Evolutionary conservation across 2,329 filamentous ascomycete species (phyloP).

Genomic region (Madurella mycetomatis): DNA sequence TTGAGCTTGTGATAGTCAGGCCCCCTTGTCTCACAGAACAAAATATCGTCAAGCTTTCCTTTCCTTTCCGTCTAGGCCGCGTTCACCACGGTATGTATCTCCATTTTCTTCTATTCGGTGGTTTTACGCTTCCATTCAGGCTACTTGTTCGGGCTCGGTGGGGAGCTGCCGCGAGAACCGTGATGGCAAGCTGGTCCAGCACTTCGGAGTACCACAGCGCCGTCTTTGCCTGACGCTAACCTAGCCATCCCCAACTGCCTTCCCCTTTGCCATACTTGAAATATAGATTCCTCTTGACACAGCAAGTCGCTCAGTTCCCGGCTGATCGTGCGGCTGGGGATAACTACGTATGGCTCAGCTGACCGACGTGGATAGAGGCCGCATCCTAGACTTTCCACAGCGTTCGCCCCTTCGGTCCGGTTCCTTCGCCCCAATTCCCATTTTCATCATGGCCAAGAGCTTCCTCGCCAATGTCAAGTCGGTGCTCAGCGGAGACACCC

Average conservation of each 20-base stretch:
- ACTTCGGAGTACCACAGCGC: no score
- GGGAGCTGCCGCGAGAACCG: no score
- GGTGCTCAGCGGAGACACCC: constrained; percentile 87
- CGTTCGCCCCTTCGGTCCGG: background rate
- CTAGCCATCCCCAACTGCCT: no score
- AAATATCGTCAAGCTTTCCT: background rate
- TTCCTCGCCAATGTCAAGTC: constrained; percentile 80
- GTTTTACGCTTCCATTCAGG: no score
- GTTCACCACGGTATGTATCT: constrained; percentile 3
- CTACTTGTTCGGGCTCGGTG: no score
- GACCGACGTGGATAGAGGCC: constrained; percentile 1
- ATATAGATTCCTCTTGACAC: no score
- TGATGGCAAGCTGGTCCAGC: no score
- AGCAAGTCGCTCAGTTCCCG: background rate
- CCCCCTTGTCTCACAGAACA: background rate
- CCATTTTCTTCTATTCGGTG: no score
- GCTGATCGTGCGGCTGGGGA: background rate
- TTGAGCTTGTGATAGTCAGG: constrained; percentile 1
- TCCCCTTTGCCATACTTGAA: no score
- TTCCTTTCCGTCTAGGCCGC: background rate
- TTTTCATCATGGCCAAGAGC: constrained; percentile 25
- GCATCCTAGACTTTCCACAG: background rate
- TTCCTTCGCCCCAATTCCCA: background rate
- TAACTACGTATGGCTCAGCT: background rate
- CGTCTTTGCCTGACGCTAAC: no score